Evolutionary conservation across 1,139 yeast genomes (phyloP).

Genomic region (Blastobotrys raffinosifermentans): DNA sequence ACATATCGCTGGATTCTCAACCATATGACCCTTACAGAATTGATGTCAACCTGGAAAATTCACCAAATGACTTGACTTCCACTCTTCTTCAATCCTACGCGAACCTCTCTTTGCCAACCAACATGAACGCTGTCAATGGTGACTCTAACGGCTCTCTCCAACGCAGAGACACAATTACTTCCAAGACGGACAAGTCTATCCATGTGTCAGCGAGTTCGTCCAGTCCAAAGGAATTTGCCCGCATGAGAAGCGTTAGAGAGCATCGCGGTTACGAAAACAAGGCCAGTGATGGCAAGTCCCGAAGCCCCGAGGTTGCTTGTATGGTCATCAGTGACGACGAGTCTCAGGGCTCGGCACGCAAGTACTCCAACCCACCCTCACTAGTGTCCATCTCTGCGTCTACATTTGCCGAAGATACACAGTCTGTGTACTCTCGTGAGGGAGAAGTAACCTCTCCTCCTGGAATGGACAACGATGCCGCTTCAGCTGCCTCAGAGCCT

Average conservation of each 20-base stretch:
- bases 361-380: conserved; percentile 2
- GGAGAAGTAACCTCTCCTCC: not conserved
- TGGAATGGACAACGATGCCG: not conserved
- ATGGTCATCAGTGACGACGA: not conserved
- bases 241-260: conserved; percentile 9
- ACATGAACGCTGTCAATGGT: not conserved
- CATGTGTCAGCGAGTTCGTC: conserved; percentile 10
- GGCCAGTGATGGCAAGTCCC: not conserved
- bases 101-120: not conserved
- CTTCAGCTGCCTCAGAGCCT: not conserved
- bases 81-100: not conserved
- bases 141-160: conserved; percentile 4
- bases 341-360: not conserved
- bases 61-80: not conserved
- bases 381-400: not conserved
- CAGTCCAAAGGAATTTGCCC: conserved; percentile 11
- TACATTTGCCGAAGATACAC: not conserved
- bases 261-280: not conserved
- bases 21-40: not conserved
- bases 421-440: conserved; percentile 1
- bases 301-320: not conserved
- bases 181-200: conserved; percentile 8
- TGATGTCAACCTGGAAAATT: not conserved
- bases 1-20: too few relatives aligned
- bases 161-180: conserved; percentile 14